These are phyloP conservation scores for Pezizomycotina sp. DNA, from an alignment of 2,329 filamentous ascomycete species.

Conservation along the genomic window DNA sequence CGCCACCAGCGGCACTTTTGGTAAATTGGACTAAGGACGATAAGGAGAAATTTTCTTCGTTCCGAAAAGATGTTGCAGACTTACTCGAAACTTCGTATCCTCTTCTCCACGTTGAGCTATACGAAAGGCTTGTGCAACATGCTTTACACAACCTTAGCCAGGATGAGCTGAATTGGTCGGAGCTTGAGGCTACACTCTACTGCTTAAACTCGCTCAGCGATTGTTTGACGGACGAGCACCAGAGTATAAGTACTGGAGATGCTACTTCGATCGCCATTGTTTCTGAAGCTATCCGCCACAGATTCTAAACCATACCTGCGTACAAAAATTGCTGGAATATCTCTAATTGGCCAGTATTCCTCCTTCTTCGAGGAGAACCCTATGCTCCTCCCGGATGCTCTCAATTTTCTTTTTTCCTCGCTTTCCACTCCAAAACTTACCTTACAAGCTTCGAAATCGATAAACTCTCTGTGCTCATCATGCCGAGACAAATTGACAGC, in stretches of 20 bases:
- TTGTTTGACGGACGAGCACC: conserved; percentile 25
- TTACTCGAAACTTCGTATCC: conserved; percentile 56
- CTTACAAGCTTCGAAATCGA: conserved; percentile 55
- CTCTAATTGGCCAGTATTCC: conserved; percentile 50
- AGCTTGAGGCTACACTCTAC: conserved; percentile 38
- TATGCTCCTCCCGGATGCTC: conserved; percentile 48
- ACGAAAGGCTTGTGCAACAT: conserved; percentile 34
- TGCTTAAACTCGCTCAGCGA: conserved; percentile 28
- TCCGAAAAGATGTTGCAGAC: conserved; percentile 63
- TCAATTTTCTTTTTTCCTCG: conserved; percentile 59
- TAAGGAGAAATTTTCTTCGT: conserved; percentile 50
- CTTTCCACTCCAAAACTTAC: conserved; percentile 47
- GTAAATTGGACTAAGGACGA: conserved; percentile 54
- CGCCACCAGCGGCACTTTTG: conserved; percentile 43
- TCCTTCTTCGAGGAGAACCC: conserved; percentile 59
- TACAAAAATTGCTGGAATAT: conserved; percentile 31
- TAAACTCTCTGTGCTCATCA: conserved; percentile 56
- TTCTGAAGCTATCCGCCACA: conserved; percentile 40
- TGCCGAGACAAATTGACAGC: conserved; percentile 52
- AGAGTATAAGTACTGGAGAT: conserved; percentile 24
- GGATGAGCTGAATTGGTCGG: conserved; percentile 32
- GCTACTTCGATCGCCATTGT: conserved; percentile 40
- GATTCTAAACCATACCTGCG: conserved; percentile 17
- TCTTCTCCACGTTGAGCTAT: conserved; percentile 33
- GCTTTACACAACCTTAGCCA: conserved; percentile 26